Conservation (phyloP, 2,329 filamentous ascomycete species). For the Zarea fungicola region DNA sequence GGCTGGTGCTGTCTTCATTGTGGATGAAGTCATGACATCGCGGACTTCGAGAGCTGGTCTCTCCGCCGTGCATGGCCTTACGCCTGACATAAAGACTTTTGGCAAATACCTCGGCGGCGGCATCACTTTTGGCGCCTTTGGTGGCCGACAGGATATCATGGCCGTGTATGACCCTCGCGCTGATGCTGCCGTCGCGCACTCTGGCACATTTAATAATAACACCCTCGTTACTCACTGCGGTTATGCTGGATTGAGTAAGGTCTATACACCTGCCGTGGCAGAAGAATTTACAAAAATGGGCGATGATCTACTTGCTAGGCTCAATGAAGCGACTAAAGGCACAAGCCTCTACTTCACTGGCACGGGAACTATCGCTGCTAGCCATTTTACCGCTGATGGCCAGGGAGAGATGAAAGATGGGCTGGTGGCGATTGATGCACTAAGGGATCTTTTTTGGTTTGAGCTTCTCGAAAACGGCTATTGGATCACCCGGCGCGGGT, state of each 20-base stretch:
- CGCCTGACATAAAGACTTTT: constrained; percentile 57
- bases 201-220: constrained; percentile 67
- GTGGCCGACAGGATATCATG: constrained; percentile 56
- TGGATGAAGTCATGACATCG: constrained; percentile 69
- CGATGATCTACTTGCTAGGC: constrained; percentile 23
- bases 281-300: constrained; percentile 27
- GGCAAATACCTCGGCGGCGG: constrained; percentile 66
- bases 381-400: constrained; percentile 31
- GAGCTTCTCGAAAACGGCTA: constrained; percentile 41
- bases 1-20: constrained; percentile 54
- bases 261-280: constrained; percentile 31
- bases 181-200: constrained; percentile 41
- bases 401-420: constrained; percentile 23
- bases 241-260: constrained; percentile 29
- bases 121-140: constrained; percentile 62
- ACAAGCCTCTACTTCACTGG: constrained; percentile 35
- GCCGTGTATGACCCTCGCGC: constrained; percentile 46
- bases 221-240: constrained; percentile 54
- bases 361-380: constrained; percentile 30
- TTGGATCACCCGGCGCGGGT: constrained; percentile 37
- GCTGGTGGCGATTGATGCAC: constrained; percentile 24
- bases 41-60: constrained; percentile 49
- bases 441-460: constrained; percentile 41
- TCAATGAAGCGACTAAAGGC: constrained; percentile 27
- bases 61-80: constrained; percentile 35